phyloP scores from a whole-genome alignment of 345 rosid genomes.

The Camelina laxa region DNA sequence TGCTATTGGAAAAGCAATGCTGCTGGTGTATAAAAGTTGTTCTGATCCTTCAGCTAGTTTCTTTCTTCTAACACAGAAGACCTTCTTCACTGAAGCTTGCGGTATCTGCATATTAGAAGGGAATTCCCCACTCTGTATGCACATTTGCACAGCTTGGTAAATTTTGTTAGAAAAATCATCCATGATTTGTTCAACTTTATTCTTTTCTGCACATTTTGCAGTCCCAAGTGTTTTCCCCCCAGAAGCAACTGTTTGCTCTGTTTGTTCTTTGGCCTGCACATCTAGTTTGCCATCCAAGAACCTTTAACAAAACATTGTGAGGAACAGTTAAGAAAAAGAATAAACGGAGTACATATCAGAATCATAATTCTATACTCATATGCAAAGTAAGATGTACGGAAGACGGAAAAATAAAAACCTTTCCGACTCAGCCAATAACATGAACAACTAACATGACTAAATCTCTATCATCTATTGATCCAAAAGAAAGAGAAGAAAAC shows the following conservation, averaged over 20 bases:
- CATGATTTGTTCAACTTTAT: constrained; percentile 48
- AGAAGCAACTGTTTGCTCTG: constrained; percentile 47
- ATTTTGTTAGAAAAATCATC: constrained; percentile 57
- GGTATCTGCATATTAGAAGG: constrained; percentile 62
- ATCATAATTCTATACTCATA: no score
- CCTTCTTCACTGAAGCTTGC: constrained; percentile 71
- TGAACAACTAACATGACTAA: background rate
- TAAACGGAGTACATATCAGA: constrained; percentile 2
- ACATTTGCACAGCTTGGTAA: constrained; percentile 54
- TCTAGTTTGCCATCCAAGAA: constrained; percentile 73
- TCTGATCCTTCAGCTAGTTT: constrained; percentile 66
- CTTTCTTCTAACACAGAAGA: constrained; percentile 63
- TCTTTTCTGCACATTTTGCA: constrained; percentile 43
- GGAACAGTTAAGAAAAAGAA: background rate
- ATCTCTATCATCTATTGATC: background rate
- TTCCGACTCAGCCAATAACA: constrained; percentile 7
- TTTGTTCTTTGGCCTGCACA: constrained; percentile 46
- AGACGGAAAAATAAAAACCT: no score
- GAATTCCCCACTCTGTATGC: constrained; percentile 54
- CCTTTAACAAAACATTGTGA: constrained; percentile 48
- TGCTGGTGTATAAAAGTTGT: constrained; percentile 73
- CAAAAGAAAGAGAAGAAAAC: background rate
- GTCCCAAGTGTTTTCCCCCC: constrained; percentile 39
- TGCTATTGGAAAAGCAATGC: constrained; percentile 80
- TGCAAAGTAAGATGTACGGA: no score